These are phyloP conservation scores for Gaertneriomyces sp. DNA, from an alignment of 192 early-diverging fungal genomes.

Conservation along the genomic window DNA sequence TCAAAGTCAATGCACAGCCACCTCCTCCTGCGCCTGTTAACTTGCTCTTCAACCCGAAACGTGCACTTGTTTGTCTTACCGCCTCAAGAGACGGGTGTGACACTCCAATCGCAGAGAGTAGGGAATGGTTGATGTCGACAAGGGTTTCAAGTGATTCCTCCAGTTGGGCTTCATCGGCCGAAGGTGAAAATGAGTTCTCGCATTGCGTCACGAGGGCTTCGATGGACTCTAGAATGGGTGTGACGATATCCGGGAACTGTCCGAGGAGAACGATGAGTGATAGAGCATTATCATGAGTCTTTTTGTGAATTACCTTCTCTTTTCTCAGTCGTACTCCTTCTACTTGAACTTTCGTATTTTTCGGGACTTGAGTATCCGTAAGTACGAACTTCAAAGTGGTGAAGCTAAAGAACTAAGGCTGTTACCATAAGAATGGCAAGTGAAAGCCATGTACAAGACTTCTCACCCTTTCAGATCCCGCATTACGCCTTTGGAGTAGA, in stretches of 20 bases:
- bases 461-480: constrained; percentile 46
- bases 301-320: constrained; percentile 5
- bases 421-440: background rate
- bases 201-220: background rate
- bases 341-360: constrained; percentile 84
- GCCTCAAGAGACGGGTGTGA: constrained; percentile 80
- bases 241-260: background rate
- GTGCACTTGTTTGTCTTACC: constrained; percentile 61
- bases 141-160: constrained; percentile 23
- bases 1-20: constrained; percentile 81
- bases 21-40: constrained; percentile 97
- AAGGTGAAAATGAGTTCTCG: background rate
- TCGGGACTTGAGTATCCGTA: constrained; percentile 85
- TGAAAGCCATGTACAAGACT: constrained; percentile 10
- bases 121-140: constrained; percentile 80
- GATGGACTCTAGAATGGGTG: background rate
- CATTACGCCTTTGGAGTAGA: constrained; percentile 64
- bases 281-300: background rate
- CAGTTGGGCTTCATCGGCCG: too few species aligned
- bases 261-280: background rate
- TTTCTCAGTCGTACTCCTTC: constrained; percentile 58
- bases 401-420: constrained; percentile 41
- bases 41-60: constrained; percentile 71
- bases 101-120: constrained; percentile 75
- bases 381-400: constrained; percentile 71